Evolutionary conservation across 2,329 filamentous ascomycete species (phyloP), one percentile per base, ranked within the genome.

Genomic region (Xylariaceae sp.): DNA sequence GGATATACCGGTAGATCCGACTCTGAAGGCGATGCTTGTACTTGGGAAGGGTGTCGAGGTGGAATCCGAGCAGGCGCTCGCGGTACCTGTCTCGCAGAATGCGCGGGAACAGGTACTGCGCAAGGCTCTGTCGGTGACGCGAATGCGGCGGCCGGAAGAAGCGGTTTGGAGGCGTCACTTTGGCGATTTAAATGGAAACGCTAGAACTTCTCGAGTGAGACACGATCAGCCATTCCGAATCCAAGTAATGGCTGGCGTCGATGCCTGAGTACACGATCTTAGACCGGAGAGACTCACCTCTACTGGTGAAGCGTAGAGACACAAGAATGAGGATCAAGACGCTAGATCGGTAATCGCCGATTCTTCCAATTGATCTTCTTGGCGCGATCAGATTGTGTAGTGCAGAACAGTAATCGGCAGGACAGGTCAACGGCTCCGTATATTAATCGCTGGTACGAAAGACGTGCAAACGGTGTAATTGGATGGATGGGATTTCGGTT

Each of bases 11-110:
- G 71, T 94, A 95, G 64, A 96, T 85, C 58, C 86, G 84, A 44
- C 87, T 87, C 74, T 96, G 91, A 7, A 90, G 76, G 56, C 82
- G 80, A 71, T 87, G 84, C 69, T 88, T 89, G 68, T 90, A 81
- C 54, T 80, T 77, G 10, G 90, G 89, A 23, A 96, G 74, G 4
- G 84, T 89, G 67, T 92, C 85, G 80, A 90, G 83, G 63, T 85
- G 89, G 72, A 96, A 85, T 65, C 81, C 78, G 67, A 87, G 81
- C 56, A 94, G 78, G 62, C 82, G 83, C 61, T 86, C 82, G 71
- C 84, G 85, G 67, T 86, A 86, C 66, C 80, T 83, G 63, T 83
- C 80, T 71, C 83, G 83, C 57, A 82, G 69, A 62, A 82, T 76
- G 66, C 80, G 78, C n/a, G 88, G 87, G 68, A 92, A 86, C 62